Base-by-base conservation (phyloP, 2,329 filamentous ascomycete species). In the Penicillium sclerotiorum region DNA sequence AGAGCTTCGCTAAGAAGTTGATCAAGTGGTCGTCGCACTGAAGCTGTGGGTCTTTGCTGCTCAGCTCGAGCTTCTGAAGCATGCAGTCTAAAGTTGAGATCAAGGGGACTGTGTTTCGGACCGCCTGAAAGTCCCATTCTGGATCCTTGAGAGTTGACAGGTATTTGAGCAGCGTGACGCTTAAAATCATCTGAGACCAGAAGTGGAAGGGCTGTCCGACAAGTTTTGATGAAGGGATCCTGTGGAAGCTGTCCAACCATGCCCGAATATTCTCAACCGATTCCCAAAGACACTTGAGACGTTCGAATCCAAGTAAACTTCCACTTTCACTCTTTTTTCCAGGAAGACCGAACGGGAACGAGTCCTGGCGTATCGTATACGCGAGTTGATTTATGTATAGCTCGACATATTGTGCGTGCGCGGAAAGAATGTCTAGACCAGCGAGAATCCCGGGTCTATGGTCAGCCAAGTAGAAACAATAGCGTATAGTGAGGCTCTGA, bases 141-240 rank as follows among this genome's bases (percentile, higher is more conserved):
- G 68, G 71, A 47, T 75, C 68, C 13, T 63, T 52, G 5, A 74
- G 64, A 4, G 63, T 69, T 0, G 67, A 67, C 7, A 76, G 59
- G 18, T 70, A 60, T 40, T 73, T 69, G 35, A 76, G 56, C 1
- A 71, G 53, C 2, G 64, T 67, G n/a, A 71, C 40, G 27, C 57
- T 67, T 5, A 63, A 62, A 21, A 70, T 60, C 39, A 75, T 63
- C 38, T 74, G 68, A 0, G 66, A 65, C 70, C 69, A 73, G 37
- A 70, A 68, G 28, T 66, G 61, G 44, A 73, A 72, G 0, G 70
- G 63, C 2, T 69, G 56, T 2, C 67, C 68, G 15, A 64, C 36
- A 7, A 68, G 55, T 2, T 58, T 55, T 2, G 59, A 50, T 27
- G 50, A 56, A 0, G 65, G 57, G 11, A 70, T 54, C 6, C 23